These are phyloP conservation scores for Chondrus crispus DNA, from an alignment of 23 red algal genomes.

Conservation along the genomic window DNA sequence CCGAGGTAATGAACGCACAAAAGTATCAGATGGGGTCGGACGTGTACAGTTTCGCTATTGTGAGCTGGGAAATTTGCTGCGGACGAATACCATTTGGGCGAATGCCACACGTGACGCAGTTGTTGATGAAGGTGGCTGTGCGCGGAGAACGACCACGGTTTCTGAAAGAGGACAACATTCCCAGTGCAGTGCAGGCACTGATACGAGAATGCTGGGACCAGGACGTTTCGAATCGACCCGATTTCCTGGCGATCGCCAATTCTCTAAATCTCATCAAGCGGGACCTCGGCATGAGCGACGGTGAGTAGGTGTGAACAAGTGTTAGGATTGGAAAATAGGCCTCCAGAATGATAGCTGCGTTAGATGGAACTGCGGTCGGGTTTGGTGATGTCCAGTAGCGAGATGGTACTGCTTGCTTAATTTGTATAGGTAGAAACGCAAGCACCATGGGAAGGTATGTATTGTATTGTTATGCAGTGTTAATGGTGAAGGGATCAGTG, in stretches of 20 bases:
- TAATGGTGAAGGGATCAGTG: too few relatives aligned
- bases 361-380: too few relatives aligned
- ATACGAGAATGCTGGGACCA: slow-evolving; percentile 85
- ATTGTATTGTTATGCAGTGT: too few relatives aligned
- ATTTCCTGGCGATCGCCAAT: slow-evolving; percentile 73
- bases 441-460: too few relatives aligned
- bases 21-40: slow-evolving; percentile 67
- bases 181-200: slow-evolving; percentile 37
- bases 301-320: too few relatives aligned
- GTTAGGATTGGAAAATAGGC: too few relatives aligned
- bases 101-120: slow-evolving; percentile 27
- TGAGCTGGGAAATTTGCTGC: slow-evolving; percentile 76
- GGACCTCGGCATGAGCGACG: background rate
- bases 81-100: slow-evolving; percentile 50
- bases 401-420: too few relatives aligned
- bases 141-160: slow-evolving; percentile 43
- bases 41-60: slow-evolving; percentile 81
- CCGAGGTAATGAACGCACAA: slow-evolving; percentile 82
- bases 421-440: too few relatives aligned
- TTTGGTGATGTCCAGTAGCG: too few relatives aligned
- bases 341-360: too few relatives aligned
- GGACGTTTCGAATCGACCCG: slow-evolving; percentile 58
- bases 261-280: slow-evolving; percentile 63
- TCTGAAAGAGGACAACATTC: slow-evolving; percentile 34
- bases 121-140: slow-evolving; percentile 60